A percentile compares a stretch with the other conserved stretches of the same genome.
Conservation (phyloP, 2,329 filamentous ascomycete species). For the Cladosporium sp. region DNA sequence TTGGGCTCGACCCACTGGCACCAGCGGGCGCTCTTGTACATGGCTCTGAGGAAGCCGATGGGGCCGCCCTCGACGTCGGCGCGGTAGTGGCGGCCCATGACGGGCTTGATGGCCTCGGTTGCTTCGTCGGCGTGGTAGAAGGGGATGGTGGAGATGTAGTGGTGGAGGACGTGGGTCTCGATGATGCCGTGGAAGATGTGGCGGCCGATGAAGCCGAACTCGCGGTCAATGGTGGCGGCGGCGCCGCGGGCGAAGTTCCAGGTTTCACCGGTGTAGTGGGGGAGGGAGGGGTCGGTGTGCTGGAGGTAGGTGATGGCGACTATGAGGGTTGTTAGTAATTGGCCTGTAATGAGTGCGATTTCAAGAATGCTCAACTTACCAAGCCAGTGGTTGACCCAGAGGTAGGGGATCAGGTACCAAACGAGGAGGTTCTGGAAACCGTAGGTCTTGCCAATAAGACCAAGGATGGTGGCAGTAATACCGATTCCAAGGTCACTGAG, state of each 20-base stretch:
- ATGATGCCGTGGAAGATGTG: slow-evolving; percentile 91
- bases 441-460: slow-evolving; percentile 67
- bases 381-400: slow-evolving; percentile 99
- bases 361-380: slow-evolving; percentile 54
- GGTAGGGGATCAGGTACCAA: slow-evolving; percentile 92
- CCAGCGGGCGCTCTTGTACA: slow-evolving; percentile 76
- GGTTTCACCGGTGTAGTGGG: slow-evolving; percentile 78
- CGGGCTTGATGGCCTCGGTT: slow-evolving; percentile 82
- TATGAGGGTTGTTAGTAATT: slow-evolving; percentile 36
- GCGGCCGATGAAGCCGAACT: slow-evolving; percentile 93
- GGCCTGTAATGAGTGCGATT: slow-evolving; percentile 6
- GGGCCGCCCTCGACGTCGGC: slow-evolving; percentile 71
- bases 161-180: slow-evolving; percentile 96
- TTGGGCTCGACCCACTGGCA: slow-evolving; percentile 98
- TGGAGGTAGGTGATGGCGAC: slow-evolving; percentile 97
- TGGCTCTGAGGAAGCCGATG: slow-evolving; percentile 73
- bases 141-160: slow-evolving; percentile 93
- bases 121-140: slow-evolving; percentile 97
- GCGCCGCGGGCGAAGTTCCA: slow-evolving; percentile 95
- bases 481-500: slow-evolving; percentile 75
- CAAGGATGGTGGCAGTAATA: slow-evolving; percentile 58
- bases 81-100: slow-evolving; percentile 96
- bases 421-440: slow-evolving; percentile 83
- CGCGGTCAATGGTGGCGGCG: slow-evolving; percentile 91
- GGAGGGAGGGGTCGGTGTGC: slow-evolving; percentile 90